Evolutionary conservation across 1,284 basidiomycete genomes (phyloP).

Genomic region (Puccinia coronata): DNA sequence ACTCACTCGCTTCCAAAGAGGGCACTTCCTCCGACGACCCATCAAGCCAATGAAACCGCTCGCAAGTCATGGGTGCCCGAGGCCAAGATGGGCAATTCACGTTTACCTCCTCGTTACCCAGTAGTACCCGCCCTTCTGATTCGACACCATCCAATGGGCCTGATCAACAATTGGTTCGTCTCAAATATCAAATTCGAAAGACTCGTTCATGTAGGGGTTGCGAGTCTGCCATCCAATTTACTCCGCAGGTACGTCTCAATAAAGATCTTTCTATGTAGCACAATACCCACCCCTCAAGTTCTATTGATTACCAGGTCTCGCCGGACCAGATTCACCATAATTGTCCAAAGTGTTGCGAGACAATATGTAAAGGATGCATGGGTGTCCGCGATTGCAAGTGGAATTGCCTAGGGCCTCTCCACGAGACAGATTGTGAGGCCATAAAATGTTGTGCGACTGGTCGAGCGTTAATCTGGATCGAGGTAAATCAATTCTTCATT

Average conservation of each 20-base stretch:
- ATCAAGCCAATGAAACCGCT: neutral
- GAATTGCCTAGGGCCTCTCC: constrained; percentile 26
- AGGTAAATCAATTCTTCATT: constrained; percentile 21
- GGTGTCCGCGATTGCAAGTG: constrained; percentile 28
- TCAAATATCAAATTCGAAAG: constrained; percentile 15
- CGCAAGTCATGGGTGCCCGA: neutral
- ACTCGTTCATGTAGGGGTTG: constrained; percentile 13
- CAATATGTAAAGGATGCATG: constrained; percentile 37
- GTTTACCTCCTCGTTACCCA: constrained; percentile 6
- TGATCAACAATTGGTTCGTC: constrained; percentile 13
- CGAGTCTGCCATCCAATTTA: neutral
- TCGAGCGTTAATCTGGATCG: constrained; percentile 28
- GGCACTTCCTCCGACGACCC: neutral
- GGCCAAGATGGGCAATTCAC: constrained; percentile 12
- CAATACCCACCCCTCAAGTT: neutral
- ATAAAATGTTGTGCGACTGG: constrained; percentile 38
- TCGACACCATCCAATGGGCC: neutral
- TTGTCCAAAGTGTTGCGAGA: constrained; percentile 35
- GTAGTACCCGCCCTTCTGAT: neutral
- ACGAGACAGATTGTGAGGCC: constrained; percentile 7
- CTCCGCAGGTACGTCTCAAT: neutral
- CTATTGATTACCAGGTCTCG: neutral
- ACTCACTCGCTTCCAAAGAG: neutral
- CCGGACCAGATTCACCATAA: constrained; percentile 24
- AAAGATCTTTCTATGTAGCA: neutral